These are phyloP conservation scores for Globisporangium recalcitrans DNA, from an alignment of 352 stramenopile genomes.

Conservation along the genomic window DNA sequence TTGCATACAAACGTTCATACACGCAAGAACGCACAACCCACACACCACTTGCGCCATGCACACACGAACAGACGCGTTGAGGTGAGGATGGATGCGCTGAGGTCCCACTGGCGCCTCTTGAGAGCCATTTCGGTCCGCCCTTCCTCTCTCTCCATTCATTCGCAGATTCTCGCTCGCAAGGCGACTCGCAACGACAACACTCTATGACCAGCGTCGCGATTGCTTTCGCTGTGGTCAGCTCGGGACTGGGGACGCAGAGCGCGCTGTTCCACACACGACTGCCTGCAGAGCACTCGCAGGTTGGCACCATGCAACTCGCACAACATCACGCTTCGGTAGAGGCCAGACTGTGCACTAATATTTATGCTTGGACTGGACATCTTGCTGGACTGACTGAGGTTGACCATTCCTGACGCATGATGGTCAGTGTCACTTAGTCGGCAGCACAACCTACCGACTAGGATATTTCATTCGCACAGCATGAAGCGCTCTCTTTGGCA, in stretches of 20 bases:
- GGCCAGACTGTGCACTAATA: too few species aligned
- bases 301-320: too few species aligned
- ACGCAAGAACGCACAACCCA: not conserved
- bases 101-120: not conserved
- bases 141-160: not conserved
- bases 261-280: too few species aligned
- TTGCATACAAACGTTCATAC: not conserved
- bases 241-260: too few species aligned
- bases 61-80: not conserved
- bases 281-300: too few species aligned
- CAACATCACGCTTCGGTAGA: too few species aligned
- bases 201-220: too few species aligned
- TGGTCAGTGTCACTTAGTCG: not conserved
- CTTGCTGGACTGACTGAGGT: too few species aligned
- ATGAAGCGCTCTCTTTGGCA: too few species aligned
- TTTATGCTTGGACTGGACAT: too few species aligned
- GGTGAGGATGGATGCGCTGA: not conserved
- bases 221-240: not conserved
- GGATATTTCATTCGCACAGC: not conserved
- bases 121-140: conserved; percentile 3
- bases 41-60: not conserved
- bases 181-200: not conserved
- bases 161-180: not conserved
- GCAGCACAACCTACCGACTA: not conserved
- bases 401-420: not conserved